Percentiles rank a stretch among this genome's conserved stretches.
These are phyloP conservation scores for Inonotus hispidus DNA, from an alignment of 1,284 basidiomycete species.

Conservation along the genomic window DNA sequence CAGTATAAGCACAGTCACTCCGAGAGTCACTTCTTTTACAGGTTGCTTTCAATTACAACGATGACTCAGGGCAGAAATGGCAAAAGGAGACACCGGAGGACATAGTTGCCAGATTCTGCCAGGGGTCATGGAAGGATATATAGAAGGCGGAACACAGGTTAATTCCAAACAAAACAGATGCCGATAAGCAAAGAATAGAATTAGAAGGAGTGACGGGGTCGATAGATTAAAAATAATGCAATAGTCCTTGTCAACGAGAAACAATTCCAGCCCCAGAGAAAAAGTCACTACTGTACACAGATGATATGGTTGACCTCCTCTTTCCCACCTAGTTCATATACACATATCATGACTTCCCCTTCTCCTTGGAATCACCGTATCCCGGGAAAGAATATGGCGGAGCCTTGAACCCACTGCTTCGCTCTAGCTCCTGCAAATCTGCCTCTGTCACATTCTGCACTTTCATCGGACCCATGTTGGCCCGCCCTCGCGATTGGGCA, in stretches of 20 bases:
- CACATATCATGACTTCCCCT: background rate
- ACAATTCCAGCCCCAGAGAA: background rate
- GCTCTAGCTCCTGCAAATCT: background rate
- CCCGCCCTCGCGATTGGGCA: background rate
- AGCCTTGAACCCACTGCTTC: background rate
- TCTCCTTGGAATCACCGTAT: background rate
- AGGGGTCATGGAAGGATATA: too few species aligned
- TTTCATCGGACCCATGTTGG: background rate
- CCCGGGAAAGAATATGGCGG: background rate
- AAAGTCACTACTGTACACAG: background rate
- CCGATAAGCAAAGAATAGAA: too few species aligned
- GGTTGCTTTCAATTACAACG: background rate
- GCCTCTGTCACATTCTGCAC: background rate
- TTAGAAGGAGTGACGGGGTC: too few species aligned
- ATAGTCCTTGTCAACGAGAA: too few species aligned
- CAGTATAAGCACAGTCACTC: background rate
- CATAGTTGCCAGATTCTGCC: too few species aligned
- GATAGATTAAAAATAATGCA: too few species aligned
- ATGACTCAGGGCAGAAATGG: too few species aligned
- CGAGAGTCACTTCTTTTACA: background rate
- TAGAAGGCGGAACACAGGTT: too few species aligned
- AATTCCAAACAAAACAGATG: too few species aligned
- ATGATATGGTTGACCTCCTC: too few species aligned
- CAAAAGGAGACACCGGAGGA: too few species aligned
- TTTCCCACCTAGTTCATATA: background rate